phyloP scores from a whole-genome alignment of 148 eudicot genomes.

The Tetragonia tetragonoides region DNA sequence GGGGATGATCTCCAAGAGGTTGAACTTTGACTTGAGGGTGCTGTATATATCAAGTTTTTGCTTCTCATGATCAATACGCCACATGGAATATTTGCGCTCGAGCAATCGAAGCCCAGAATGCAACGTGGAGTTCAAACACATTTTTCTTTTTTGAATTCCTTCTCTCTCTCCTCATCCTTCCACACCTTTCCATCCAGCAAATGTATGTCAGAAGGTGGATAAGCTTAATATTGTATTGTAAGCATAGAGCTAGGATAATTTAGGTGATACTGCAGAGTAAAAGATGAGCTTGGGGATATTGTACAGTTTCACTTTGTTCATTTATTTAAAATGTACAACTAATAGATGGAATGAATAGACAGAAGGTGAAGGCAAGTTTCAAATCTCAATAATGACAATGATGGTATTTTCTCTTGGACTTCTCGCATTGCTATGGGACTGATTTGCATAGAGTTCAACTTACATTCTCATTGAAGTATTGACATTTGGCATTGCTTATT shows the following conservation, averaged over 20 bases:
- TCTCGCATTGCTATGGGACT: background rate
- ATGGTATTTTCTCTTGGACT: background rate
- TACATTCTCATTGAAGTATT: background rate
- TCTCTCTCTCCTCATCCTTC: background rate
- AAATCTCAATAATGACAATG: conserved; percentile 8
- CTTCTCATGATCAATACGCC: conserved; percentile 16
- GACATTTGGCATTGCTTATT: too few species aligned
- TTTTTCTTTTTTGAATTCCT: background rate
- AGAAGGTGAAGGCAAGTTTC: background rate
- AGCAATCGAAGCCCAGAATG: background rate
- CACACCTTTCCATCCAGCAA: conserved; percentile 16
- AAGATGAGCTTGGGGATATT: conserved; percentile 4
- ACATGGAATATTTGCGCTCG: background rate
- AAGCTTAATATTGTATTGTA: conserved; percentile 18
- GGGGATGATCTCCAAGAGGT: conserved; percentile 91
- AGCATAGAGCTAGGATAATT: conserved; percentile 23
- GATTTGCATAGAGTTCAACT: background rate
- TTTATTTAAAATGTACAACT: conserved; percentile 21
- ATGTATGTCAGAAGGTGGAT: conserved; percentile 15
- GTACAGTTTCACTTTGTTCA: conserved; percentile 26
- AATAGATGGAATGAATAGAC: conserved; percentile 2
- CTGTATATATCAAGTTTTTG: conserved; percentile 43
- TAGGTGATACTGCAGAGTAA: conserved; percentile 4
- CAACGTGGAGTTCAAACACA: conserved; percentile 9
- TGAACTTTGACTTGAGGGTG: conserved; percentile 47